phyloP scores from a whole-genome alignment of 345 rosid genomes.

The Arabis alpina region DNA sequence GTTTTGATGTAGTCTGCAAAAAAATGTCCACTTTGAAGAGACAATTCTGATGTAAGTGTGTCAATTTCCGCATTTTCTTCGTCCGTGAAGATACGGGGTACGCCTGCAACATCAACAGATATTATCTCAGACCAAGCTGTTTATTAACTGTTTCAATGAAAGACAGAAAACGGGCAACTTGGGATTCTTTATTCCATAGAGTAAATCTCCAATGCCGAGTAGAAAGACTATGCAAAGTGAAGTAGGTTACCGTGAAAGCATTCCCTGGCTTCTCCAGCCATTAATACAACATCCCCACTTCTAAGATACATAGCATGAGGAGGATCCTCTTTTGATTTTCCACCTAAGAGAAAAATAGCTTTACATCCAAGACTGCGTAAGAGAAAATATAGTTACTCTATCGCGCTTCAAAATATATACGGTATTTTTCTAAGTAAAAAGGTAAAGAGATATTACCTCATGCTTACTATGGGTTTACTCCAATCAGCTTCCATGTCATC shows the following conservation, averaged over 20 bases:
- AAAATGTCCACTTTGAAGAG: conserved; percentile 43
- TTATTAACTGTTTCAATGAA: background rate
- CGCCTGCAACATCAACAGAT: conserved; percentile 53
- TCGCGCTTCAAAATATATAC: background rate
- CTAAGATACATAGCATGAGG: conserved; percentile 91
- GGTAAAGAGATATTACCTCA: conserved; percentile 62
- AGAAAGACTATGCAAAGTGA: conserved; percentile 27
- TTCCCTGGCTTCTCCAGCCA: conserved; percentile 96
- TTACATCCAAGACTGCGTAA: conserved; percentile 83
- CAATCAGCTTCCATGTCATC: conserved; percentile 98
- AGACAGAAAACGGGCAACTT: background rate
- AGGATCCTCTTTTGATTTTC: conserved; percentile 73
- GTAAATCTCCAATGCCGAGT: too few relatives aligned
- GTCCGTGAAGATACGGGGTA: conserved; percentile 78
- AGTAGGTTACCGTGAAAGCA: conserved; percentile 79
- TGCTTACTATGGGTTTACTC: conserved; percentile 95
- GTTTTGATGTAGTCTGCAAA: conserved; percentile 67
- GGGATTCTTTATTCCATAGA: background rate
- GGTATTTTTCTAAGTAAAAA: background rate
- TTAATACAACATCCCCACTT: conserved; percentile 89
- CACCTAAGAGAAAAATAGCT: conserved; percentile 94
- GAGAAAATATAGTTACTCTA: background rate
- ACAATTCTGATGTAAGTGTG: conserved; percentile 59
- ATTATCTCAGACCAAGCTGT: conserved; percentile 21
- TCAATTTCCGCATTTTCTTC: conserved; percentile 62